These are phyloP conservation scores for Tricholoma sp. DNA, from an alignment of 768 basidiomycete species.

Conservation along the genomic window DNA sequence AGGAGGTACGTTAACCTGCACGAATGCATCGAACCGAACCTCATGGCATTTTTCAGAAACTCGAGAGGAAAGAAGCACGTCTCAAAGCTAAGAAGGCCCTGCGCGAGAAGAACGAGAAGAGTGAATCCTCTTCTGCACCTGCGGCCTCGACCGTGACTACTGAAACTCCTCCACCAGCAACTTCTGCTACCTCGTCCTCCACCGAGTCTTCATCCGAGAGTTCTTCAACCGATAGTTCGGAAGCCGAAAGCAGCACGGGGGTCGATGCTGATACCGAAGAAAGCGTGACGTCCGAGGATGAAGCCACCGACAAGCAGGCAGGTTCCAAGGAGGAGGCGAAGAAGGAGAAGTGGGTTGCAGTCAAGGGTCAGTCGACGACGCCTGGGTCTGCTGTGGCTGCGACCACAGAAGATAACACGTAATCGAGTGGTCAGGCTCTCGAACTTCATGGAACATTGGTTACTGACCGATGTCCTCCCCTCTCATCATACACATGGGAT, in stretches of 20 bases:
- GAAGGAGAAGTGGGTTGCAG: slow-evolving; percentile 75
- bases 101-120: slow-evolving; percentile 39
- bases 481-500: slow-evolving; percentile 6
- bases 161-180: slow-evolving; percentile 29
- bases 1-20: slow-evolving; percentile 41
- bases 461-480: background rate
- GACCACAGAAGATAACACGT: slow-evolving; percentile 8
- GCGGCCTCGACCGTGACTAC: slow-evolving; percentile 27
- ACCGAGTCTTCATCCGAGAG: slow-evolving; percentile 20
- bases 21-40: background rate
- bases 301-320: slow-evolving; percentile 48
- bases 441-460: background rate
- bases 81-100: slow-evolving; percentile 49
- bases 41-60: slow-evolving; percentile 34
- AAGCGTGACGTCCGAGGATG: slow-evolving; percentile 73
- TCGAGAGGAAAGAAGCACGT: slow-evolving; percentile 50
- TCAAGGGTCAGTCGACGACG: slow-evolving; percentile 45
- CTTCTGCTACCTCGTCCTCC: slow-evolving; percentile 21
- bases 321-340: slow-evolving; percentile 26
- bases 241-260: slow-evolving; percentile 52
- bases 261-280: slow-evolving; percentile 74
- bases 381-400: slow-evolving; percentile 18
- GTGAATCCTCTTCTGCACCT: slow-evolving; percentile 29
- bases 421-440: background rate
- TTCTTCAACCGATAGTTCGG: slow-evolving; percentile 38